Base-by-base conservation (phyloP, 73 alveolate genomes). In the Paramecium primaurelia region DNA sequence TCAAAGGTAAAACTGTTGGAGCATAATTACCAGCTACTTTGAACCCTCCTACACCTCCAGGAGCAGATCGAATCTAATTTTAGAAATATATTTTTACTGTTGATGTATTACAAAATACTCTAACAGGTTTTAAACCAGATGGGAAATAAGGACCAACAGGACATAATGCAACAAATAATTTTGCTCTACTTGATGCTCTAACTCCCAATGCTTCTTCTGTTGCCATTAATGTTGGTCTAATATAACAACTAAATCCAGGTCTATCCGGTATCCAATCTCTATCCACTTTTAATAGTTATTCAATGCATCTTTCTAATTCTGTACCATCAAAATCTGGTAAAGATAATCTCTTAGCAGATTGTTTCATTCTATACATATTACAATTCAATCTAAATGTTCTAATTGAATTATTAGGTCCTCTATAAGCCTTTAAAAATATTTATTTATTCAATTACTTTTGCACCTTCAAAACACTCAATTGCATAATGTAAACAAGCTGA, bases 141-240 rank as follows among this genome's bases (percentile, higher is more conserved):
- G 98, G 97, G 80, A 87, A 96, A 77, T 96, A 96, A 12, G 99
- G 99, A 16, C 99, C 99, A 16, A 96, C 99, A 32, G 98, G 98
- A 40, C 93, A 75, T 58, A 94, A 44, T 38, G 93, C 92, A 84
- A 93, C 95, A 90, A 92, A 93, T 11, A 97, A 73, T 90, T 95
- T 96, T 14, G 97, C 95, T 47, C 88, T 37, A 32, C 59, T 71
- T 14, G 99, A 95, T 18, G 96, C 93, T 49, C 94, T 86, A 26
- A 97, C 96, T 54, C 99, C 98, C 38, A 97, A 38, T 12, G 90
- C 94, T 77, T 87, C 92, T 71, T 97, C 98, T 92, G 94, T 89
- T 12, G 98, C 97, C 60, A 97, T 96, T 45, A 96, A 92, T 20
- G 98, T 97, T 28, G 99, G 99, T 86, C 99, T 93, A 69, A 97